Conservation (phyloP, 345 rosid species). For the Gossypium ekmanianum region DNA sequence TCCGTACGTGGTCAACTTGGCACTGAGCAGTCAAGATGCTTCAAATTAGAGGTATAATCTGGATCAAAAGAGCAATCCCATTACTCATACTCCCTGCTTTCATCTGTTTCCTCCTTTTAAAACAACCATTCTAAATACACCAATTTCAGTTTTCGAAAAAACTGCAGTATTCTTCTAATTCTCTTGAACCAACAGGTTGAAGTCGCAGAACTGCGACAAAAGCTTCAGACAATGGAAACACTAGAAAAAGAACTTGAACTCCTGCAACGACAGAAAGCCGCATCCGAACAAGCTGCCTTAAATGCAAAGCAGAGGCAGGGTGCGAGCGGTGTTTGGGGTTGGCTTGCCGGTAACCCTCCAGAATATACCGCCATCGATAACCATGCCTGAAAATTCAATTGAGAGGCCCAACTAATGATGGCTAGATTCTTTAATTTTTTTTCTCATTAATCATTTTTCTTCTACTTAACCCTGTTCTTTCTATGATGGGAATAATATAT, state of each 20-base stretch:
- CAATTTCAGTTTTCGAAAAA: not conserved
- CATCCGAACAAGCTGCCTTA: conserved; percentile 85
- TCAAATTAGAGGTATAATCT: conserved; percentile 82
- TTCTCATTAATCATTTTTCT: conserved; percentile 22
- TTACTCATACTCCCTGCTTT: not conserved
- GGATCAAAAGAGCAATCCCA: not conserved
- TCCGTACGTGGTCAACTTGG: conserved; percentile 95
- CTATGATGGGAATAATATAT: conserved; percentile 21
- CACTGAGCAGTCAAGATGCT: conserved; percentile 93
- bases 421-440: not conserved
- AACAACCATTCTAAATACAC: not conserved
- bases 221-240: conserved; percentile 83
- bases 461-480: conserved; percentile 16
- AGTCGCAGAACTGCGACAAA: conserved; percentile 92
- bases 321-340: conserved; percentile 94
- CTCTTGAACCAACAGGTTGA: conserved; percentile 62
- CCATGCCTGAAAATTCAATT: conserved; percentile 24
- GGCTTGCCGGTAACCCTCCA: conserved; percentile 82
- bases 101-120: not conserved
- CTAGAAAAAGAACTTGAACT: conserved; percentile 88
- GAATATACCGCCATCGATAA: conserved; percentile 14
- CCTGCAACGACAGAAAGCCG: conserved; percentile 89
- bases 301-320: conserved; percentile 66
- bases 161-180: conserved; percentile 3
- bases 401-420: not conserved